These are phyloP conservation scores for Penicillium lagena DNA, from an alignment of 495 filamentous ascomycete genomes.

Conservation along the genomic window DNA sequence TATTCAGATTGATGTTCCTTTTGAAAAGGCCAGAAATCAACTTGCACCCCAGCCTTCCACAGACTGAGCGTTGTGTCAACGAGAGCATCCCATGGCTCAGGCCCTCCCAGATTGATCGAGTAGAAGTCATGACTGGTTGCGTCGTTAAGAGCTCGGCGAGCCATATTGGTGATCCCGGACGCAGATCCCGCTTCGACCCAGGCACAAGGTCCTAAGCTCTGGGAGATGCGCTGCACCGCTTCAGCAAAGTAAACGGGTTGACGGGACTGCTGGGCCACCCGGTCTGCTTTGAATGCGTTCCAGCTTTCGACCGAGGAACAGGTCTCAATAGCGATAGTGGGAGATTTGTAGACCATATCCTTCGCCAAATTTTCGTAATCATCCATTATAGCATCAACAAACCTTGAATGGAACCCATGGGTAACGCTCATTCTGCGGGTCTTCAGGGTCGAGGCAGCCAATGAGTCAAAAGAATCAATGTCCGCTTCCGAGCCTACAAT, in stretches of 20 bases:
- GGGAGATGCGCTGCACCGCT: constrained; percentile 26
- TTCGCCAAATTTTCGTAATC: constrained; percentile 18
- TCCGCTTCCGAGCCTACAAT: constrained; percentile 27
- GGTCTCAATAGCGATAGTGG: constrained; percentile 21
- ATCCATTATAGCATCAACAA: constrained; percentile 33
- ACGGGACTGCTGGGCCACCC: constrained; percentile 26
- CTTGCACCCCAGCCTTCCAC: constrained; percentile 17
- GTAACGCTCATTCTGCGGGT: constrained; percentile 27
- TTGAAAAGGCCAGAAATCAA: constrained; percentile 30
- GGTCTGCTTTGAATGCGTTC: constrained; percentile 1
- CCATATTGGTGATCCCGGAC: constrained; percentile 25
- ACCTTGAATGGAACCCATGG: constrained; percentile 42
- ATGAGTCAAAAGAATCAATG: constrained; percentile 16
- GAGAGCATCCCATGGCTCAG: neutral
- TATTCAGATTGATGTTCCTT: constrained; percentile 2
- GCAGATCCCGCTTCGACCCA: constrained; percentile 37
- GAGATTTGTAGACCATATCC: constrained; percentile 17
- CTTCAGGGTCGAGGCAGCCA: neutral
- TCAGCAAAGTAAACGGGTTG: constrained; percentile 34
- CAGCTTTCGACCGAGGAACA: constrained; percentile 11
- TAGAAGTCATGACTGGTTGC: neutral
- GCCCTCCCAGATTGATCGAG: neutral
- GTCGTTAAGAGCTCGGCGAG: constrained; percentile 13
- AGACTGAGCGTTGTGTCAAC: constrained; percentile 13
- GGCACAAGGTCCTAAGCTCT: constrained; percentile 7